Percentiles rank a stretch among this genome's conserved stretches.
phyloP scores from a whole-genome alignment of 2,329 filamentous ascomycete genomes.

The Xylaria sp. region DNA sequence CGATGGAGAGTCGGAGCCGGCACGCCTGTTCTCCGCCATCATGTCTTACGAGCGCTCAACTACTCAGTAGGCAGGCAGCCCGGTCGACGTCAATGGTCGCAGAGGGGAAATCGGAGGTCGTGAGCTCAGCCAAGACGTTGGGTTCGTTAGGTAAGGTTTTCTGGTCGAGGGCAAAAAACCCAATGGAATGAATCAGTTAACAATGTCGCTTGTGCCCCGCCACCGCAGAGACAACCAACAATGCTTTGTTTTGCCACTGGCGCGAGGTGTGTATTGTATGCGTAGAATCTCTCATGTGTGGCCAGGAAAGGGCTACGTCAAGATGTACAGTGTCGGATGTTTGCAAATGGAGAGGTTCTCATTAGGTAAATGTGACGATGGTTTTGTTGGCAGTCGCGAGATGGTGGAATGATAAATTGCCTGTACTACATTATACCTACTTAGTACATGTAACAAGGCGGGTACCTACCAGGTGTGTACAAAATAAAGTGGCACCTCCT shows the following conservation, averaged over 20 bases:
- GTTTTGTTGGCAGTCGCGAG: slow-evolving; percentile 20
- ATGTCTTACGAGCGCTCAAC: slow-evolving; percentile 8
- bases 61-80: no score
- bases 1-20: slow-evolving; percentile 20
- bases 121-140: slow-evolving; percentile 20
- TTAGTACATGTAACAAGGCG: no score
- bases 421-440: slow-evolving; percentile 8
- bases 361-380: slow-evolving; percentile 39
- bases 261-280: neutral
- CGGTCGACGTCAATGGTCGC: neutral
- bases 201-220: slow-evolving; percentile 26
- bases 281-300: neutral
- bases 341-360: neutral
- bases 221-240: slow-evolving; percentile 13
- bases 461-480: neutral
- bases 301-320: neutral
- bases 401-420: slow-evolving; percentile 22
- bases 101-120: neutral
- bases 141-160: slow-evolving; percentile 5
- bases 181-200: slow-evolving; percentile 26
- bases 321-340: neutral
- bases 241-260: neutral
- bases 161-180: slow-evolving; percentile 22
- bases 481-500: slow-evolving; percentile 11
- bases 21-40: slow-evolving; percentile 32